phyloP scores from a whole-genome alignment of 176 grass and related monocot species.

The Raddia guianensis region DNA sequence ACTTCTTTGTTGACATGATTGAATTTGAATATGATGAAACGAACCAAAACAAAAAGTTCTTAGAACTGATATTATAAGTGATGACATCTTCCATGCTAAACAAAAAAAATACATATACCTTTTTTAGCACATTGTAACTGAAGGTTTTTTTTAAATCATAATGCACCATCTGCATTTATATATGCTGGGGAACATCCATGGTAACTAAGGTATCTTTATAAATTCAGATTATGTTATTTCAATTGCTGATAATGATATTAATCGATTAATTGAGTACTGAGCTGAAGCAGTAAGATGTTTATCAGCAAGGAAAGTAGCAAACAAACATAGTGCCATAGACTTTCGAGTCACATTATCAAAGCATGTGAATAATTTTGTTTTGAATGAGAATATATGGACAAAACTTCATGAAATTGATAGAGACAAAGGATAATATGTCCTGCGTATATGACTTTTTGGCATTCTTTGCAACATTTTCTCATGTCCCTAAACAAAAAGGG shows the following conservation, averaged over 20 bases:
- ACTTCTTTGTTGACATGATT: background rate
- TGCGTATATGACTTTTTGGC: background rate
- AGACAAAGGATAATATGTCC: background rate
- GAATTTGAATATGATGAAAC: background rate
- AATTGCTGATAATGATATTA: background rate
- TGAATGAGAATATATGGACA: background rate
- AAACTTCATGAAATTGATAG: background rate
- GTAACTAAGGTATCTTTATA: background rate
- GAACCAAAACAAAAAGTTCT: background rate
- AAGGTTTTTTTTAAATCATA: background rate
- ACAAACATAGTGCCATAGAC: background rate
- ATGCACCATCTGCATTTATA: background rate
- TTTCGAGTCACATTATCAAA: background rate
- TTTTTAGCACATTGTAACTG: background rate
- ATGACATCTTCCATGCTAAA: background rate
- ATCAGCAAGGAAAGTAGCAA: background rate
- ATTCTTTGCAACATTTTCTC: background rate
- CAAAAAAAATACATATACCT: no score
- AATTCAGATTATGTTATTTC: background rate
- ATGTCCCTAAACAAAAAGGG: background rate
- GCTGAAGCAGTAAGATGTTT: background rate
- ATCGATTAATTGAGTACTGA: background rate
- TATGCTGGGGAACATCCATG: background rate
- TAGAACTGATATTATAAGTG: background rate
- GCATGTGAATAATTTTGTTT: no score